phyloP scores from a whole-genome alignment of 208 protist genomes.

The Angomonas ambiguus region DNA sequence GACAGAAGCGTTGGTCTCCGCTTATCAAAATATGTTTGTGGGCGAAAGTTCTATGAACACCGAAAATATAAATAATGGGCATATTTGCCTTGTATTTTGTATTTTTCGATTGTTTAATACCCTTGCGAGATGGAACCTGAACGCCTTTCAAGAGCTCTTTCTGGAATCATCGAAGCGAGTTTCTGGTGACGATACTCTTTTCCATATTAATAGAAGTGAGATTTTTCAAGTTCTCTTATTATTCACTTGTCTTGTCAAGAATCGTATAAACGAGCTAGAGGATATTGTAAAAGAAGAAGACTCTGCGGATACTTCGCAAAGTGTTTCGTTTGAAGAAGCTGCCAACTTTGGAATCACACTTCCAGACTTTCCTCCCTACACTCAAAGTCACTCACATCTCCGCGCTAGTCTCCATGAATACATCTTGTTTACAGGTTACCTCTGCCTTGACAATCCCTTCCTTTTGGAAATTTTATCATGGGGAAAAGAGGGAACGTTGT shows the following conservation, averaged over 20 bases:
- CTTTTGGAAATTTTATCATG: constrained; percentile 83
- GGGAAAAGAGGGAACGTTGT: constrained; percentile 62
- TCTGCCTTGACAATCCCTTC: constrained; percentile 63
- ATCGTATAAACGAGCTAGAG: constrained; percentile 54
- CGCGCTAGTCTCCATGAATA: constrained; percentile 77
- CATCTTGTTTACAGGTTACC: constrained; percentile 73
- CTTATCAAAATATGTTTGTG: constrained; percentile 74
- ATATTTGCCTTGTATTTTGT: constrained; percentile 59
- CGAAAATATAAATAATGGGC: constrained; percentile 25
- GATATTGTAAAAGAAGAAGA: constrained; percentile 32
- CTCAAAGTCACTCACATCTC: constrained; percentile 21
- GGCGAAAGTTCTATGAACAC: constrained; percentile 26
- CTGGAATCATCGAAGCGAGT: constrained; percentile 23
- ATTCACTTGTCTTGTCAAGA: constrained; percentile 63
- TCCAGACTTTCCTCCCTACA: constrained; percentile 24
- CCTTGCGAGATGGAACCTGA: constrained; percentile 72
- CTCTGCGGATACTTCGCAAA: not conserved
- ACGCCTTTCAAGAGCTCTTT: constrained; percentile 58
- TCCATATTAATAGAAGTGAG: constrained; percentile 63
- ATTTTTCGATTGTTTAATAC: constrained; percentile 67
- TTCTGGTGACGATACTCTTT: not conserved
- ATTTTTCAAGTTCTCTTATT: constrained; percentile 67
- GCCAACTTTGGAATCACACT: constrained; percentile 71
- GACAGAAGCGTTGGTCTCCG: constrained; percentile 53
- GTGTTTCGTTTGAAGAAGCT: constrained; percentile 60